Evolutionary conservation across 1,284 basidiomycete genomes (phyloP).

Genomic region (Earliella scabrosa): DNA sequence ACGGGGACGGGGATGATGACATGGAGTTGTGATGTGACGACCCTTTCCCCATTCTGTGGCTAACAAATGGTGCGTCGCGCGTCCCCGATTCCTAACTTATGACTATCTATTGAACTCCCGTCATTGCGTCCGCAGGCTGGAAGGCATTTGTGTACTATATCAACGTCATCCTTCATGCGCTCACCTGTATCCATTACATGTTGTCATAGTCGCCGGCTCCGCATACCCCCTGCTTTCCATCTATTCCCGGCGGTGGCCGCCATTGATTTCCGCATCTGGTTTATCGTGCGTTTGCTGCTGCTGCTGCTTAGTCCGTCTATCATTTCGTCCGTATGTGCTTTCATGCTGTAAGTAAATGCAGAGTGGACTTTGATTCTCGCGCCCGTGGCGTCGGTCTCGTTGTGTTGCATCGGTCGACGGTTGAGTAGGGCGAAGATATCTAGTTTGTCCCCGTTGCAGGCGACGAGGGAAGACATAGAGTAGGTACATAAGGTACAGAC

Average conservation of each 20-base stretch:
- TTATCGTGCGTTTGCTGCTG: not conserved
- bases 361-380: not conserved
- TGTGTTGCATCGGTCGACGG: too few relatives aligned
- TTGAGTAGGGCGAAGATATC: too few relatives aligned
- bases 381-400: not conserved
- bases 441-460: too few relatives aligned
- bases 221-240: not conserved
- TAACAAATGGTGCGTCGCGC: conserved; percentile 22
- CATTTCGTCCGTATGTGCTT: not conserved
- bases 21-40: conserved; percentile 21
- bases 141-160: not conserved
- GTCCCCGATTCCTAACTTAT: not conserved
- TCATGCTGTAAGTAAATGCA: not conserved
- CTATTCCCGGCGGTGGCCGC: not conserved
- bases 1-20: conserved; percentile 13
- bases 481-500: too few relatives aligned
- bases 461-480: too few relatives aligned
- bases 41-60: conserved; percentile 15
- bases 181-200: not conserved
- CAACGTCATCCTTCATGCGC: conserved; percentile 1
- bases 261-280: not conserved
- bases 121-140: not conserved
- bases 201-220: not conserved
- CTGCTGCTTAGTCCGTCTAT: not conserved
- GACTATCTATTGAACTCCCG: not conserved